These are phyloP conservation scores for Quercus ilex DNA, from an alignment of 306 rosid species.

Conservation along the genomic window DNA sequence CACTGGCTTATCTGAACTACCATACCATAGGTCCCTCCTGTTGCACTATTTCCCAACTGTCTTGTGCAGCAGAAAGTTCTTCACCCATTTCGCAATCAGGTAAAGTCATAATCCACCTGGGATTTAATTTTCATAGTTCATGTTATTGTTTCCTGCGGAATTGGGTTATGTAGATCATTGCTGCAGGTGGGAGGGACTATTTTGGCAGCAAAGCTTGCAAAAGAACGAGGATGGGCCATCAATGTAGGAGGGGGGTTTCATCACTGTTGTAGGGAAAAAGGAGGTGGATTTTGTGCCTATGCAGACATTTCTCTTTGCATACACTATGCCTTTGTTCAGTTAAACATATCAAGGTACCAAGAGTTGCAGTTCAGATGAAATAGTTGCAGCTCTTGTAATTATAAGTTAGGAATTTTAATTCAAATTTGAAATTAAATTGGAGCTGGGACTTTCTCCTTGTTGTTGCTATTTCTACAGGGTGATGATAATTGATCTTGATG, in stretches of 20 bases:
- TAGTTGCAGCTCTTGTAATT: constrained; percentile 6
- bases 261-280: constrained; percentile 75
- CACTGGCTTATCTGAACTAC: constrained; percentile 15
- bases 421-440: constrained; percentile 1
- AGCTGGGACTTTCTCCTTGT: constrained; percentile 6
- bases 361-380: background rate
- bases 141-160: background rate
- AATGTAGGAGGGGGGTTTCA: constrained; percentile 97
- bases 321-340: constrained; percentile 66
- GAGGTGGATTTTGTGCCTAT: constrained; percentile 92
- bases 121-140: background rate
- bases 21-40: constrained; percentile 72
- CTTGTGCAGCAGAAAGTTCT: constrained; percentile 74
- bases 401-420: constrained; percentile 16
- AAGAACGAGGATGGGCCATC: constrained; percentile 93
- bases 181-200: constrained; percentile 89
- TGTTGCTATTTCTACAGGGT: constrained; percentile 52
- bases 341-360: constrained; percentile 75
- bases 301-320: constrained; percentile 89
- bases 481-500: constrained; percentile 97
- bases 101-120: constrained; percentile 11
- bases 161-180: constrained; percentile 10
- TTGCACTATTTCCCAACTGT: constrained; percentile 72
- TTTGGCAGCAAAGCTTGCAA: constrained; percentile 86
- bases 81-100: constrained; percentile 82